These are phyloP conservation scores for Lactarius vividus DNA, from an alignment of 768 basidiomycete genomes.

Conservation along the genomic window DNA sequence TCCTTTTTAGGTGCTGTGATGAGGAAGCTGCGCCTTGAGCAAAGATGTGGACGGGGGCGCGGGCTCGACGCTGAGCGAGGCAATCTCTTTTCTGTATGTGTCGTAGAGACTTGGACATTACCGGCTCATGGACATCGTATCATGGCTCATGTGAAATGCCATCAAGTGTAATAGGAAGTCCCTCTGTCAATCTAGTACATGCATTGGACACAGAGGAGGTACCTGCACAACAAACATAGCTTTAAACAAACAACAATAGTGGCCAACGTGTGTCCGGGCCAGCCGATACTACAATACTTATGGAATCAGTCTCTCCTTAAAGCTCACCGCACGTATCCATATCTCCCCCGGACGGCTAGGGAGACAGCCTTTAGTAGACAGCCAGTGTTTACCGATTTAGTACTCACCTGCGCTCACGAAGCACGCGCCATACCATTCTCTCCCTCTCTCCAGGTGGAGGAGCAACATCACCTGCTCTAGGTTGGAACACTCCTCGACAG, in stretches of 20 bases:
- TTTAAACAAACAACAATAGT: slow-evolving; percentile 4
- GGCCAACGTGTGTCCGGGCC: slow-evolving; percentile 30
- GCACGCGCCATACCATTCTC: slow-evolving; percentile 61
- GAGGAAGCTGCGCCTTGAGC: too few relatives aligned
- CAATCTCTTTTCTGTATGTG: neutral
- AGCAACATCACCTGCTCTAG: slow-evolving; percentile 45
- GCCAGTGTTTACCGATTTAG: slow-evolving; percentile 5
- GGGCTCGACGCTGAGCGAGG: neutral
- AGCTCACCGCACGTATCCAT: slow-evolving; percentile 64
- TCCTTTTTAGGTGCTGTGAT: too few relatives aligned
- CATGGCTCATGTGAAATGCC: neutral
- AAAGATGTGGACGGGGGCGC: too few relatives aligned
- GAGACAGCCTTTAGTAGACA: slow-evolving; percentile 3
- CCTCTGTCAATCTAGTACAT: neutral
- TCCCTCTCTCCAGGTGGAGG: slow-evolving; percentile 45
- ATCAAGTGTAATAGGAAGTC: neutral
- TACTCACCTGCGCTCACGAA: slow-evolving; percentile 75
- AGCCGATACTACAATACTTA: slow-evolving; percentile 15
- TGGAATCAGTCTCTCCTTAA: slow-evolving; percentile 57
- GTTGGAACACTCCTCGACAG: slow-evolving; percentile 69
- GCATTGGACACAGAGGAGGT: neutral
- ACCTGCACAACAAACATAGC: neutral
- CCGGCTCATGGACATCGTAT: neutral
- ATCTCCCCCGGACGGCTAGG: slow-evolving; percentile 70
- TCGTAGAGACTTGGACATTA: neutral